phyloP scores from a whole-genome alignment of 441 rosid species.

The Erodium texanum region DNA sequence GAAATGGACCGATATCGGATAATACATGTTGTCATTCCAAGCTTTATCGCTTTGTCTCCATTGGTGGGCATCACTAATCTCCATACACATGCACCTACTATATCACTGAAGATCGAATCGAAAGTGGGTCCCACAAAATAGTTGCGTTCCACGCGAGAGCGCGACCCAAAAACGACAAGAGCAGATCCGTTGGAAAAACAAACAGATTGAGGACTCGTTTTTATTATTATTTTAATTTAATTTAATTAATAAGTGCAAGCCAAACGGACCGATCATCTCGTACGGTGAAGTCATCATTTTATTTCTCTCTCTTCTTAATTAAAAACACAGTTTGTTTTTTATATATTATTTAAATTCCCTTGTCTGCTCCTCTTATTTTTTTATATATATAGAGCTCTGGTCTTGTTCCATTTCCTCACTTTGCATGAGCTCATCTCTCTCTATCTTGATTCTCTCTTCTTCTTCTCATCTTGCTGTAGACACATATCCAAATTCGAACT shows the following conservation, averaged over 20 bases:
- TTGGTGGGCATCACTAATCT: too few relatives aligned
- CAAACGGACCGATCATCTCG: not conserved
- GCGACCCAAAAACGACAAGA: slow-evolving; percentile 24
- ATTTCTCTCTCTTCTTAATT: not conserved
- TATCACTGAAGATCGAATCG: too few relatives aligned
- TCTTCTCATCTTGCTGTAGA: not conserved
- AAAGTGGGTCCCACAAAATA: slow-evolving; percentile 22
- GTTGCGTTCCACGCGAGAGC: slow-evolving; percentile 38
- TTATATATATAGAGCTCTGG: slow-evolving; percentile 16
- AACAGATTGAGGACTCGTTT: not conserved
- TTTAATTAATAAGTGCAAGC: not conserved
- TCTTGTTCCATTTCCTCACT: slow-evolving; percentile 16
- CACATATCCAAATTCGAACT: too few relatives aligned
- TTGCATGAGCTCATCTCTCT: slow-evolving; percentile 14
- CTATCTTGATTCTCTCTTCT: not conserved
- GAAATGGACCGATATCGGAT: too few relatives aligned
- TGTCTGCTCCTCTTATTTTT: not conserved
- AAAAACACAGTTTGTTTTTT: too few relatives aligned
- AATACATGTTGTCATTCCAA: too few relatives aligned
- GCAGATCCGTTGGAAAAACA: not conserved
- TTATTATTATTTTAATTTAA: too few relatives aligned
- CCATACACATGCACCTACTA: too few relatives aligned
- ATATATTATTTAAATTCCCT: not conserved
- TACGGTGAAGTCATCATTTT: not conserved
- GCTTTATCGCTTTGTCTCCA: too few relatives aligned